A percentile compares a stretch with the other conserved stretches of the same genome.
Evolutionary conservation across 352 stramenopile species (phyloP).

Genomic region (Pythium rhizo-oryzae): DNA sequence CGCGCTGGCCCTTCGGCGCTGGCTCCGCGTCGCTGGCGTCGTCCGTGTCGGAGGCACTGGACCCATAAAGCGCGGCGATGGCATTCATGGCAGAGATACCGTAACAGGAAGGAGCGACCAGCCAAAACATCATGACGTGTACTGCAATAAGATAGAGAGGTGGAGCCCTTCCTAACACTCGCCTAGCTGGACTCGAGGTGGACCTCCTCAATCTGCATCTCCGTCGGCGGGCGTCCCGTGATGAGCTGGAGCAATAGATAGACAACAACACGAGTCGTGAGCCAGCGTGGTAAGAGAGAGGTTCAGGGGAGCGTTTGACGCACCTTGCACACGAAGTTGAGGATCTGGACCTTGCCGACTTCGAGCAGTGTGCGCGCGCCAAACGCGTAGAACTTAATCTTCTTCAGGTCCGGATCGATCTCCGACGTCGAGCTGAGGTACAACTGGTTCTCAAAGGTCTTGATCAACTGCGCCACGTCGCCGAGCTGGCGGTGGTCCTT

Average conservation of each 20-base stretch:
- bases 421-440: slow-evolving; percentile 75
- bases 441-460: slow-evolving; percentile 82
- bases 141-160: slow-evolving; percentile 24
- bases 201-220: slow-evolving; percentile 73
- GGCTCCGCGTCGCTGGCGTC: not conserved
- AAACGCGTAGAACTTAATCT: slow-evolving; percentile 76
- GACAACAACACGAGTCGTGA: not conserved
- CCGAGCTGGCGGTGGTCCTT: slow-evolving; percentile 71
- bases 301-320: slow-evolving; percentile 4
- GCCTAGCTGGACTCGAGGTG: slow-evolving; percentile 55
- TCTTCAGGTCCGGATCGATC: slow-evolving; percentile 76
- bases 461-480: slow-evolving; percentile 70
- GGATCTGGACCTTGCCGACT: slow-evolving; percentile 85
- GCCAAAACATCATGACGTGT: not conserved
- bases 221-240: slow-evolving; percentile 61
- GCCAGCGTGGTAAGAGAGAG: not conserved
- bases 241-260: slow-evolving; percentile 45
- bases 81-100: slow-evolving; percentile 7
- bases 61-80: slow-evolving; percentile 27
- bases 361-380: slow-evolving; percentile 67
- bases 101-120: no score
- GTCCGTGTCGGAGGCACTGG: slow-evolving; percentile 23
- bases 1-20: not conserved
- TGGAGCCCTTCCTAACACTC: no score
- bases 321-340: slow-evolving; percentile 90